A percentile compares a stretch with the other conserved stretches of the same genome.
phyloP scores from a whole-genome alignment of 2,329 filamentous ascomycete species.

The Curvularia lunata region DNA sequence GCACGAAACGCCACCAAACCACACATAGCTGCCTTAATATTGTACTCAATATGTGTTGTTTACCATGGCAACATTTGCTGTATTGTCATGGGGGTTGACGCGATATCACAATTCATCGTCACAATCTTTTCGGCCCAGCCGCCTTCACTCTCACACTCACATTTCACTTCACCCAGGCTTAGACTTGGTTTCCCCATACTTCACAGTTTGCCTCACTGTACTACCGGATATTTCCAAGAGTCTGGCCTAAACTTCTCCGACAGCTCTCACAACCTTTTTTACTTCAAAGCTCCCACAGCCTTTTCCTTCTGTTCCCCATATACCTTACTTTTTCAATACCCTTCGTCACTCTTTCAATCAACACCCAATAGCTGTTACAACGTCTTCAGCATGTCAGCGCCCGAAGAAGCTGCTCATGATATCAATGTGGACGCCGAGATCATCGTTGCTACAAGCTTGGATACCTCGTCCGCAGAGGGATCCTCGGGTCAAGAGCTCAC shows the following conservation, averaged over 20 bases:
- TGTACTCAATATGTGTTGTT: background rate
- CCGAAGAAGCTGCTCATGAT: background rate
- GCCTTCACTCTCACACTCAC: background rate
- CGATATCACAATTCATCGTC: background rate
- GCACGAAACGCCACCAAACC: background rate
- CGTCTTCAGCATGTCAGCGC: background rate
- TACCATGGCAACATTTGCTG: background rate
- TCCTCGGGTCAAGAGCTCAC: background rate
- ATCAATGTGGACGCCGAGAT: too few relatives aligned
- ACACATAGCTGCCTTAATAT: background rate
- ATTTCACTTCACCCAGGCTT: too few relatives aligned
- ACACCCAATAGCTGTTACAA: background rate
- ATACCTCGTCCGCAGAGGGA: too few relatives aligned
- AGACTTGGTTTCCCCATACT: background rate
- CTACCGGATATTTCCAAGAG: background rate
- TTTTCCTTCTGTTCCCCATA: too few relatives aligned
- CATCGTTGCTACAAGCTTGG: accelerated
- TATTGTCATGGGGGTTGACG: background rate
- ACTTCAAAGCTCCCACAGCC: too few relatives aligned
- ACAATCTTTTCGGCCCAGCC: background rate
- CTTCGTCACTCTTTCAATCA: background rate
- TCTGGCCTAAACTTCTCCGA: background rate
- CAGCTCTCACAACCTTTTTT: background rate
- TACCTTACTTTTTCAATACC: background rate
- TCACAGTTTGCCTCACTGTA: background rate